Percentiles rank a stretch among this genome's conserved stretches.
Evolutionary conservation across 768 basidiomycete genomes (phyloP).

Genomic region (Auricularia heimuer): DNA sequence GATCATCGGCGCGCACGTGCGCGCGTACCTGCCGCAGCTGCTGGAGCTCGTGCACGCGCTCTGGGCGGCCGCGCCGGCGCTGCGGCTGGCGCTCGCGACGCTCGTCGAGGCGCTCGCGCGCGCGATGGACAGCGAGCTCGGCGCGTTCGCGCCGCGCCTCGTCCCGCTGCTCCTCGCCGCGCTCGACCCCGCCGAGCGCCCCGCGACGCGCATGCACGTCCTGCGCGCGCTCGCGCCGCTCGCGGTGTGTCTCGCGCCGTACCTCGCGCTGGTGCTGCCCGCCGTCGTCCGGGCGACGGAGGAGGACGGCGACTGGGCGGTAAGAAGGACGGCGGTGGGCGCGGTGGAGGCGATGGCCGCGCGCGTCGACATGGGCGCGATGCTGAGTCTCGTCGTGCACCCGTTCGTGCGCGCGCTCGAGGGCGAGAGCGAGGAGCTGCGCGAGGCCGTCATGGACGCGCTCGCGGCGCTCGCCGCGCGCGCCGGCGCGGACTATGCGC

Average conservation of each 20-base stretch:
- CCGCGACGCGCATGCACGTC: constrained; percentile 22
- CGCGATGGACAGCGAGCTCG: constrained; percentile 25
- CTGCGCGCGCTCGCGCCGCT: constrained; percentile 37
- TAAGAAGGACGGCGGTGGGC: constrained; percentile 29
- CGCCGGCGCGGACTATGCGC: constrained; percentile 36
- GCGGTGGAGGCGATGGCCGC: constrained; percentile 33
- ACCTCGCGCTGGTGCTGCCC: constrained; percentile 38
- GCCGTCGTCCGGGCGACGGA: constrained; percentile 30
- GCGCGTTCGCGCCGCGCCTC: constrained; percentile 23
- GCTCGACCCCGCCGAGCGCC: constrained; percentile 25
- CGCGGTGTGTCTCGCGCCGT: constrained; percentile 38
- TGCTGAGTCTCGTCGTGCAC: constrained; percentile 38
- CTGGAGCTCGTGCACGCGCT: constrained; percentile 37
- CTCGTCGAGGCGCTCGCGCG: constrained; percentile 35
- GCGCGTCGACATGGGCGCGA: constrained; percentile 38
- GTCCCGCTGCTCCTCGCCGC: constrained; percentile 28
- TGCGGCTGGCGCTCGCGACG: constrained; percentile 34
- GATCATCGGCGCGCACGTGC: constrained; percentile 39
- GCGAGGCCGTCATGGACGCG: constrained; percentile 32
- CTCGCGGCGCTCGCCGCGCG: constrained; percentile 34
- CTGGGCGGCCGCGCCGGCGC: constrained; percentile 27
- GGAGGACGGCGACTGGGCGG: constrained; percentile 12
- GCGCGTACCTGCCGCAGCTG: constrained; percentile 33
- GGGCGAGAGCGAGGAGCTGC: constrained; percentile 21
- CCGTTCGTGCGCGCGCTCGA: constrained; percentile 30